Conservation (phyloP, 2,329 filamentous ascomycete species). For the Talaromyces verruculosus region DNA sequence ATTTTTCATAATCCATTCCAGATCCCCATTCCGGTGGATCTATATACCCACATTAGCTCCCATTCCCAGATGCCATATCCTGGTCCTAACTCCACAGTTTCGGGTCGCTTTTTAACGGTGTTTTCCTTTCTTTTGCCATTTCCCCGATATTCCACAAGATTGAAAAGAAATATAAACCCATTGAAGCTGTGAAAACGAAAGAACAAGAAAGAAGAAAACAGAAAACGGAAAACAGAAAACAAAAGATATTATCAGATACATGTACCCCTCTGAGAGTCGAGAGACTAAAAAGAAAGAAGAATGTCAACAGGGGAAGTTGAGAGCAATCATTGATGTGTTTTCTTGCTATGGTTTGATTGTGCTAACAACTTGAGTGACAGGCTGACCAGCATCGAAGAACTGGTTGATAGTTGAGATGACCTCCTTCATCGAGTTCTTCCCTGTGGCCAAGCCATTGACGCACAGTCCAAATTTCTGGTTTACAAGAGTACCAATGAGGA, state of each 20-base stretch:
- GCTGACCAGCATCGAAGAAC: slow-evolving; percentile 14
- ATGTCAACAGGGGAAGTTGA: background rate
- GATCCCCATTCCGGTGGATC: background rate
- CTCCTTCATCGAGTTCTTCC: slow-evolving; percentile 20
- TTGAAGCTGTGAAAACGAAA: background rate
- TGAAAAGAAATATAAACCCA: background rate
- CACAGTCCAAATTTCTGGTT: slow-evolving; percentile 20
- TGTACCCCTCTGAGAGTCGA: background rate
- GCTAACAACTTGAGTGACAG: background rate
- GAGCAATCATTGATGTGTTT: background rate
- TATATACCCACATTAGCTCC: slow-evolving; percentile 1
- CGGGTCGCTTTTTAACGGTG: background rate
- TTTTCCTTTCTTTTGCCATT: background rate
- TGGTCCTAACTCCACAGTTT: slow-evolving; percentile 3
- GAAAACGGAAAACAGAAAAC: background rate
- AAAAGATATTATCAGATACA: background rate
- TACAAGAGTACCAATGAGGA: slow-evolving; percentile 14
- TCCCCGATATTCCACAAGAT: background rate
- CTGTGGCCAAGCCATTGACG: slow-evolving; percentile 20
- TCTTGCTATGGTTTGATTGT: background rate
- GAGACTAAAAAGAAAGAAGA: background rate
- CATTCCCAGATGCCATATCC: background rate
- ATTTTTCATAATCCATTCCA: background rate
- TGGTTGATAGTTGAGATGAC: slow-evolving; percentile 19
- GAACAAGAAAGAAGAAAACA: background rate